These are phyloP conservation scores for Boletus vinaceobasis DNA, from an alignment of 768 basidiomycete genomes.

Conservation along the genomic window DNA sequence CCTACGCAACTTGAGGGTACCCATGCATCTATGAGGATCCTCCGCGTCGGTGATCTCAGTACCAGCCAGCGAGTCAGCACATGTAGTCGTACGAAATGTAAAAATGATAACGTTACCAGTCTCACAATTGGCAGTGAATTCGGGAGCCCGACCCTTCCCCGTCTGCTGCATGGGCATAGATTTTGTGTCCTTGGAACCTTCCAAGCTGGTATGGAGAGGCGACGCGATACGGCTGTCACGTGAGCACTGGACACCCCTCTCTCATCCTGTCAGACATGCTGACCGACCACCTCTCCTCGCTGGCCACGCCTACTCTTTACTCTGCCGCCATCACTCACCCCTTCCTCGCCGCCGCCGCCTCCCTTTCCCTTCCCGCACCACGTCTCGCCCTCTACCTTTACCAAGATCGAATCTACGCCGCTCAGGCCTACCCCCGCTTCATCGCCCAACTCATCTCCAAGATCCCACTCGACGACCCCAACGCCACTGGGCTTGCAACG, in stretches of 20 bases:
- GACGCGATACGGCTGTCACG: too few relatives aligned
- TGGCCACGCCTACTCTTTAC: conserved; percentile 39
- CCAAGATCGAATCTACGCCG: conserved; percentile 74
- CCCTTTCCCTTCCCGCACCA: conserved; percentile 43
- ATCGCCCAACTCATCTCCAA: conserved; percentile 61
- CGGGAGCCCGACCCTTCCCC: not conserved
- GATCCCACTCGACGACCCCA: conserved; percentile 42
- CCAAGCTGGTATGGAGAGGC: too few relatives aligned
- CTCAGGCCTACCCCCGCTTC: conserved; percentile 70
- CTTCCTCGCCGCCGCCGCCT: conserved; percentile 59
- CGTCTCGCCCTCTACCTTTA: conserved; percentile 62
- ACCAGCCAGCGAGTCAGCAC: too few relatives aligned
- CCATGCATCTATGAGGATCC: too few relatives aligned
- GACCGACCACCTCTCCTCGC: conserved; percentile 35
- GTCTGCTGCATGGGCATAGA: not conserved
- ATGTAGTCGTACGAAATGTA: too few relatives aligned
- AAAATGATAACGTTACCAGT: not conserved
- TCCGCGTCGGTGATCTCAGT: too few relatives aligned
- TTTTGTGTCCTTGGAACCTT: too few relatives aligned
- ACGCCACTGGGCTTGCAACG: conserved; percentile 21
- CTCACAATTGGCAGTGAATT: not conserved
- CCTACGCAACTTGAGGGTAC: too few relatives aligned
- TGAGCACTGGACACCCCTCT: too few relatives aligned
- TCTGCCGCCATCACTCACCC: conserved; percentile 48
- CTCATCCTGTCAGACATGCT: not conserved